These are phyloP conservation scores for Penicillium verrucosum DNA, from an alignment of 2,329 filamentous ascomycete species.

Conservation along the genomic window DNA sequence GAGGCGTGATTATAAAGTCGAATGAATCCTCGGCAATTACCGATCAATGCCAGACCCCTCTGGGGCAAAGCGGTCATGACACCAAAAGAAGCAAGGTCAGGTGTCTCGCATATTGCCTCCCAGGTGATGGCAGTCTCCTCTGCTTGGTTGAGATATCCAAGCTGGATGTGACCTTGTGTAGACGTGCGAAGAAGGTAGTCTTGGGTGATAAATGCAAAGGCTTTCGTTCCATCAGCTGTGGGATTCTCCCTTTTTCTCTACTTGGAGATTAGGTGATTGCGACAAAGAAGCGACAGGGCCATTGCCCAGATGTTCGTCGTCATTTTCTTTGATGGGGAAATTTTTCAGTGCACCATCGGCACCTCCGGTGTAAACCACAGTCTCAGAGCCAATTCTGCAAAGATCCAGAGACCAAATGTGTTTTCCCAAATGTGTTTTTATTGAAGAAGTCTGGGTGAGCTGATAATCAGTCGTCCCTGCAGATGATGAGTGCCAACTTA, in stretches of 20 bases:
- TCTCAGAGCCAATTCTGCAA: conserved; percentile 27
- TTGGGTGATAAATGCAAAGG: conserved; percentile 35
- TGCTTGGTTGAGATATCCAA: conserved; percentile 23
- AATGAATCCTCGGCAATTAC: conserved; percentile 32
- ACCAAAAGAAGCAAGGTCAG: conserved; percentile 32
- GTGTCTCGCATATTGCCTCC: conserved; percentile 28
- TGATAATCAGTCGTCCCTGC: conserved; percentile 17
- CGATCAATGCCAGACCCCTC: conserved; percentile 35
- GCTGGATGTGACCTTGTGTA: conserved; percentile 29
- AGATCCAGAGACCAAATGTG: conserved; percentile 77
- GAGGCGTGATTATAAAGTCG: conserved; percentile 35
- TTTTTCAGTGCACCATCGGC: conserved; percentile 66
- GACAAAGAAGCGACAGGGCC: neutral
- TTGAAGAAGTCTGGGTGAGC: conserved; percentile 49
- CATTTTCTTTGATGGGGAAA: conserved; percentile 23
- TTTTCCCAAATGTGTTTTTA: conserved; percentile 74
- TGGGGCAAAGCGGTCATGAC: conserved; percentile 31
- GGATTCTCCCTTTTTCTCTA: conserved; percentile 1
- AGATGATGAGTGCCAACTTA: conserved; percentile 41
- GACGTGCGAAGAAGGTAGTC: conserved; percentile 34
- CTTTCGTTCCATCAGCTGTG: conserved; percentile 22
- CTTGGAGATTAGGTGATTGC: neutral
- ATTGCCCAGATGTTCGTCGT: neutral
- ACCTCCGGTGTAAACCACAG: conserved; percentile 69
- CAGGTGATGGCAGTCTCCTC: conserved; percentile 19